phyloP scores from a whole-genome alignment of 768 basidiomycete species.

The Auriscalpium orientale region DNA sequence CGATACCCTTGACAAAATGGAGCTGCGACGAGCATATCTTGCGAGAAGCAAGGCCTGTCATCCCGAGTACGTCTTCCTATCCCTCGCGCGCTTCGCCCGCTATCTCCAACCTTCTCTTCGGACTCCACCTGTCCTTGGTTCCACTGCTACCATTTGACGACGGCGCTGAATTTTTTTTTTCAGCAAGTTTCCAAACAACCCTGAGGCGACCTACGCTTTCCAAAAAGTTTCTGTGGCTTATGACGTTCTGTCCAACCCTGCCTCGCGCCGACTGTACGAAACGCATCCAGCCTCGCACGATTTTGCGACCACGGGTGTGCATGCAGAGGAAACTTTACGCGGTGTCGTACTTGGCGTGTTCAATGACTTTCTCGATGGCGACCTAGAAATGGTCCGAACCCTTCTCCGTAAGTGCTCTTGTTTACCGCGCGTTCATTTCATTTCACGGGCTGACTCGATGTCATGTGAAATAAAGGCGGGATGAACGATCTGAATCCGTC shows the following conservation, averaged over 20 bases:
- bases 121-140: neutral
- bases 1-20: slow-evolving; percentile 45
- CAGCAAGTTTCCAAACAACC: slow-evolving; percentile 76
- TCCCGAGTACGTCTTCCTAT: slow-evolving; percentile 54
- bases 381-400: slow-evolving; percentile 76
- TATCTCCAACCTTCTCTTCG: neutral
- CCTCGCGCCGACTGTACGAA: slow-evolving; percentile 64
- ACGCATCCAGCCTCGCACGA: slow-evolving; percentile 34
- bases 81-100: neutral
- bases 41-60: slow-evolving; percentile 70
- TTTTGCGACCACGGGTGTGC: slow-evolving; percentile 47
- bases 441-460: neutral
- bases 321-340: slow-evolving; percentile 74
- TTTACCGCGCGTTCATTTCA: neutral
- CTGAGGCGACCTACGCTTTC: slow-evolving; percentile 75
- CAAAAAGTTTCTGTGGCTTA: slow-evolving; percentile 84
- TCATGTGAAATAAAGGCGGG: slow-evolving; percentile 38
- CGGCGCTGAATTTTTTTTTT: neutral
- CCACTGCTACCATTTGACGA: neutral
- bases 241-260: slow-evolving; percentile 68
- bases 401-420: slow-evolving; percentile 50
- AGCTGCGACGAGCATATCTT: slow-evolving; percentile 71
- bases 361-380: slow-evolving; percentile 79
- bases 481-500: slow-evolving; percentile 77
- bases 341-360: slow-evolving; percentile 68